Conservation (phyloP, 73 alveolate genomes). For the Urostyla sp. region DNA sequence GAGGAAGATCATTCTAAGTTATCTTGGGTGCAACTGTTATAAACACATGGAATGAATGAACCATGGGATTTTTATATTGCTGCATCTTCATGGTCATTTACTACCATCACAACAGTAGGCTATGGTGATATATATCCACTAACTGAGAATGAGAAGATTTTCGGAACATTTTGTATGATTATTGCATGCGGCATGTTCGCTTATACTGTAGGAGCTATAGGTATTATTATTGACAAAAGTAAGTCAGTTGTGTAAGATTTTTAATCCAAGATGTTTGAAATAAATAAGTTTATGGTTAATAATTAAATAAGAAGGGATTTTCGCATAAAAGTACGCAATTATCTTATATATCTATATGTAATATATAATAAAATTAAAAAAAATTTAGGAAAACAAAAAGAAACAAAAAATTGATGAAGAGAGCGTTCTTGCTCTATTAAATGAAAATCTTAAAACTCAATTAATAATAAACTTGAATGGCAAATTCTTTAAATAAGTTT, state of each 20-base stretch:
- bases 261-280: conserved; percentile 63
- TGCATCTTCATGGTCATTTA: conserved; percentile 78
- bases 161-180: conserved; percentile 76
- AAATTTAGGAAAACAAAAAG: conserved; percentile 25
- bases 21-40: background rate
- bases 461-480: conserved; percentile 51
- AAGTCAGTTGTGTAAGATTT: conserved; percentile 71
- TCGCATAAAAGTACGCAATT: conserved; percentile 75
- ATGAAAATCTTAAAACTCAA: conserved; percentile 37
- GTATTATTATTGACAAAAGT: conserved; percentile 74
- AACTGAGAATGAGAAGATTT: conserved; percentile 76
- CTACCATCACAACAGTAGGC: conserved; percentile 92
- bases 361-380: background rate
- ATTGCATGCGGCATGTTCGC: conserved; percentile 87
- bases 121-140: conserved; percentile 92
- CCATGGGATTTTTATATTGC: conserved; percentile 60
- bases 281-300: conserved; percentile 74
- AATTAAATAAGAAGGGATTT: conserved; percentile 74
- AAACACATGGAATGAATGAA: background rate
- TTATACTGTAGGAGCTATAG: conserved; percentile 83
- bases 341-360: conserved; percentile 71
- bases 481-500: conserved; percentile 1
- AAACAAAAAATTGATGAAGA: conserved; percentile 45
- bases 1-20: background rate
- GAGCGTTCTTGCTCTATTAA: conserved; percentile 46